Conservation (phyloP, 352 stramenopile species). For the Pythium aristosporum region DNA sequence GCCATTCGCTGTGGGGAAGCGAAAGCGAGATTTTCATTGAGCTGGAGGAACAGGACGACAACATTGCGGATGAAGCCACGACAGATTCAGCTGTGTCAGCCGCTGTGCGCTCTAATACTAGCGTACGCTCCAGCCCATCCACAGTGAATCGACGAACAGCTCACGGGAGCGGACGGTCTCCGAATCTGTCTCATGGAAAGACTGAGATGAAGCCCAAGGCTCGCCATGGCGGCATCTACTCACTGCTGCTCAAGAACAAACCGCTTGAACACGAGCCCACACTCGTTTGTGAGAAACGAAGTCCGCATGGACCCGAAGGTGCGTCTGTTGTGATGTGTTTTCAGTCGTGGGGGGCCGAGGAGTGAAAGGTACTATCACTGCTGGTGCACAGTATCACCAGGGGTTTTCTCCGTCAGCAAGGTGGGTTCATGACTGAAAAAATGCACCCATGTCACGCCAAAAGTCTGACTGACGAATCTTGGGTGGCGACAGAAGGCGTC, state of each 20-base stretch:
- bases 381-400: slow-evolving; percentile 8
- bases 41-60: background rate
- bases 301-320: slow-evolving; percentile 22
- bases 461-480: slow-evolving; percentile 21
- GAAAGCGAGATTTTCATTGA: slow-evolving; percentile 19
- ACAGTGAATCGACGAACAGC: slow-evolving; percentile 5
- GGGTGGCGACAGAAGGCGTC: slow-evolving; percentile 7
- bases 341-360: background rate
- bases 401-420: slow-evolving; percentile 15
- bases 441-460: slow-evolving; percentile 2
- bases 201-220: slow-evolving; percentile 46
- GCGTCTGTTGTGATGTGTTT: background rate
- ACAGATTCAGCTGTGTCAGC: background rate
- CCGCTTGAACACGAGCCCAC: slow-evolving; percentile 42
- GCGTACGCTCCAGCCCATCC: background rate
- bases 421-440: slow-evolving; percentile 1
- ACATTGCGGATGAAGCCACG: background rate
- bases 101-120: background rate
- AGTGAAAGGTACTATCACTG: background rate
- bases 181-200: slow-evolving; percentile 9
- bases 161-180: background rate
- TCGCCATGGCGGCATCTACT: slow-evolving; percentile 80
- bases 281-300: slow-evolving; percentile 54
- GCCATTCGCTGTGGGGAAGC: slow-evolving; percentile 25
- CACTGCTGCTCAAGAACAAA: slow-evolving; percentile 67